A percentile compares a stretch with the other conserved stretches of the same genome.
Evolutionary conservation across 139 green algal species (phyloP).

Genomic region (Gonium pectorale): DNA sequence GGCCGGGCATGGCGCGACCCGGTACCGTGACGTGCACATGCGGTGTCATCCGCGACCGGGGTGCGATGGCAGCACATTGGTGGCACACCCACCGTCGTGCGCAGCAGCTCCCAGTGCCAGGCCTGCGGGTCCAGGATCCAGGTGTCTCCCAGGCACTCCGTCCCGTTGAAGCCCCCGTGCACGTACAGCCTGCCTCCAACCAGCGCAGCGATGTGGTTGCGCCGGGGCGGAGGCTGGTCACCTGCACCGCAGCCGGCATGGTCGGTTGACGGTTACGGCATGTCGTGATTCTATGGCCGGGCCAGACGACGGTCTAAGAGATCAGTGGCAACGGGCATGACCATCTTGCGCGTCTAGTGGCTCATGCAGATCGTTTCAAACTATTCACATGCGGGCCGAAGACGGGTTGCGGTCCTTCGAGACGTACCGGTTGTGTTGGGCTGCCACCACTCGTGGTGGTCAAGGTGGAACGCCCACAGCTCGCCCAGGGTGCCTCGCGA

Average conservation of each 20-base stretch:
- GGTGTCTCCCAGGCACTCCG: constrained; percentile 52
- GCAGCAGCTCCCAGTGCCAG: constrained; percentile 59
- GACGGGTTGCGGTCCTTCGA: no score
- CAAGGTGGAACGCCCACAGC: constrained; percentile 62
- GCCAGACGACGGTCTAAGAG: no score
- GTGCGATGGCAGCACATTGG: no score
- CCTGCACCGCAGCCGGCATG: constrained; percentile 38
- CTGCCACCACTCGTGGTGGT: constrained; percentile 64
- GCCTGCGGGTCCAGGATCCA: constrained; percentile 58
- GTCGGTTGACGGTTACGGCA: no score
- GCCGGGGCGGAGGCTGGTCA: constrained; percentile 33
- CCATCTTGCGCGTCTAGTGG: no score
- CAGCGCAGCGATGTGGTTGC: constrained; percentile 60
- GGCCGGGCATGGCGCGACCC: no score
- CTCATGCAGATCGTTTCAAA: no score
- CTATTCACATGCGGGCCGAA: no score
- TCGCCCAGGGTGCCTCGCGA: constrained; percentile 43
- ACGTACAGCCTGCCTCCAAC: constrained; percentile 51
- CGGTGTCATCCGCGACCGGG: no score
- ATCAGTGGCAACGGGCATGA: no score
- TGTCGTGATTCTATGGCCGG: no score
- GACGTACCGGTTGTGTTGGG: constrained; percentile 36
- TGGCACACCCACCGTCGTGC: not conserved
- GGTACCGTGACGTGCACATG: no score
- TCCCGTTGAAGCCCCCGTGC: constrained; percentile 58